Conservation (phyloP, 2,329 filamentous ascomycete species). For the Ophiostoma australiae region DNA sequence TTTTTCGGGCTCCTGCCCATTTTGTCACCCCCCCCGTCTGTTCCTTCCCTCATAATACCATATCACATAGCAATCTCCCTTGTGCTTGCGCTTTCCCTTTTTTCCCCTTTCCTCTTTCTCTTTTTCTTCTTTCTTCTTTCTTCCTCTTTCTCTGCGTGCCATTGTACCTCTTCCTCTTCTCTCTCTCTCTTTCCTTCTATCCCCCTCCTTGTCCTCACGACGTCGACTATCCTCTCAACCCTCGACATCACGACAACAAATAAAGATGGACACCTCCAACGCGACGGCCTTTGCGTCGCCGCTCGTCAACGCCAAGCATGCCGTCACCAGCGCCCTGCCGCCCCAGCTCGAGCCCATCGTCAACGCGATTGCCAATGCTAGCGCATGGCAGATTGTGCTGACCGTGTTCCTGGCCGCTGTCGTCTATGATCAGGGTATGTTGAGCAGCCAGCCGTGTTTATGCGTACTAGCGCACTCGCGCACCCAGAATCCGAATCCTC, state of each 20-base stretch:
- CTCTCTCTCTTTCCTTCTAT: background rate
- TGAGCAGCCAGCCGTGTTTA: background rate
- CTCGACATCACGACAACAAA: slow-evolving; percentile 11
- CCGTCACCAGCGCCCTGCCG: slow-evolving; percentile 45
- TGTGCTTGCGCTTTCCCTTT: slow-evolving; percentile 1
- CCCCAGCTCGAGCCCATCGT: slow-evolving; percentile 53
- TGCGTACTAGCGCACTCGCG: too few relatives aligned
- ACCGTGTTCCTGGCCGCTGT: slow-evolving; percentile 67
- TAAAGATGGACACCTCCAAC: slow-evolving; percentile 42
- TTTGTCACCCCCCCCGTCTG: slow-evolving; percentile 3
- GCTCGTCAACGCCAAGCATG: slow-evolving; percentile 53
- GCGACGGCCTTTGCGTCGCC: slow-evolving; percentile 63
- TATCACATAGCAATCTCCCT: slow-evolving; percentile 11
- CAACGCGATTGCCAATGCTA: slow-evolving; percentile 53
- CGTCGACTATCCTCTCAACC: background rate
- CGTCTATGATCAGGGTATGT: slow-evolving; percentile 80
- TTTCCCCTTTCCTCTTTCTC: background rate
- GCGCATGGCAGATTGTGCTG: slow-evolving; percentile 58
- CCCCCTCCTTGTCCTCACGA: background rate
- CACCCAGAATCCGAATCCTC: background rate
- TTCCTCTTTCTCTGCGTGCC: background rate
- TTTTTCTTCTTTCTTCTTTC: background rate
- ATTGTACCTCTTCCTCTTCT: background rate
- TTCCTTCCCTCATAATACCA: slow-evolving; percentile 8
- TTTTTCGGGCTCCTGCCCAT: slow-evolving; percentile 1